Evolutionary conservation across 2,329 filamentous ascomycete species (phyloP).

Genomic region (Trichoderma simmonsii): DNA sequence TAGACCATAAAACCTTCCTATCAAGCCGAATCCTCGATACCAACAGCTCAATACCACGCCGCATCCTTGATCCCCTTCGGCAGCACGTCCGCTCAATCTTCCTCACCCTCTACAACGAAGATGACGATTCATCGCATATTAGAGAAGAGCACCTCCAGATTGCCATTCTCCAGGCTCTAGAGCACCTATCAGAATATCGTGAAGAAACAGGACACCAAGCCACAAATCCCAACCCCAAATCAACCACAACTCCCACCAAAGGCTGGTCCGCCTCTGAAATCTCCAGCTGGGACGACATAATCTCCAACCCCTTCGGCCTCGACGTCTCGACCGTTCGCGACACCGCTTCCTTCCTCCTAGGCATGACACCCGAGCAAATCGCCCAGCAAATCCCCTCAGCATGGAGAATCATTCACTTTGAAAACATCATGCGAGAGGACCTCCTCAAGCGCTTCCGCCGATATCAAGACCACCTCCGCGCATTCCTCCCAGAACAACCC

Average conservation of each 20-base stretch:
- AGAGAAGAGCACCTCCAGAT: background rate
- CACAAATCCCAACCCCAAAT: background rate
- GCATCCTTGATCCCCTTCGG: slow-evolving; percentile 21
- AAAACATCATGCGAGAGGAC: slow-evolving; percentile 36
- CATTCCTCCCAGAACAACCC: slow-evolving; percentile 22
- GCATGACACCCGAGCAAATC: slow-evolving; percentile 33
- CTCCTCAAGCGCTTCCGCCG: slow-evolving; percentile 31
- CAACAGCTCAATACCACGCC: slow-evolving; percentile 1
- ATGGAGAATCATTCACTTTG: slow-evolving; percentile 39
- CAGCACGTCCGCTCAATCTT: slow-evolving; percentile 21
- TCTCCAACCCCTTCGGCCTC: slow-evolving; percentile 22
- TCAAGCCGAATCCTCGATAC: background rate
- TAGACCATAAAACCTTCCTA: background rate
- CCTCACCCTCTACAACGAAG: background rate
- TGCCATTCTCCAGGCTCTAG: background rate
- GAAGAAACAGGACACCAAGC: background rate
- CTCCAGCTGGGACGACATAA: slow-evolving; percentile 18
- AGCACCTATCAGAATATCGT: background rate
- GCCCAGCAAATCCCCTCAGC: slow-evolving; percentile 29
- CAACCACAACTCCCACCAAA: background rate
- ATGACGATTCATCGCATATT: background rate
- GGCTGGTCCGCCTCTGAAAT: slow-evolving; percentile 20
- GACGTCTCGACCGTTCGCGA: slow-evolving; percentile 23
- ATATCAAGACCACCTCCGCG: slow-evolving; percentile 28
- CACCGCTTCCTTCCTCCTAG: slow-evolving; percentile 25